Percentiles rank a stretch among this genome's conserved stretches.
These are phyloP conservation scores for Talaromyces piceae DNA, from an alignment of 2,329 filamentous ascomycete genomes.

Conservation along the genomic window DNA sequence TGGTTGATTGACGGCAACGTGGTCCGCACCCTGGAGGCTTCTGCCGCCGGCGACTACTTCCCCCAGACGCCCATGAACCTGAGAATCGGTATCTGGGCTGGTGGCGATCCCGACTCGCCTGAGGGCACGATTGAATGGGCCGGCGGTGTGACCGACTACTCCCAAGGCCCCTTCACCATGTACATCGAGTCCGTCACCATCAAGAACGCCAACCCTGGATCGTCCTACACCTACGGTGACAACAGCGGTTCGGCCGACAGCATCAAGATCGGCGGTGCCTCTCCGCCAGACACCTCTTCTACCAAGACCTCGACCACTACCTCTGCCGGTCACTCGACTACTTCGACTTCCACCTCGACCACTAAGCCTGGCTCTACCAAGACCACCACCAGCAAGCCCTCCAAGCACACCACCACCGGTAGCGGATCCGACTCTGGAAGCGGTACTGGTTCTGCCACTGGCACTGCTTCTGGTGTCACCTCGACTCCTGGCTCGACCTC, in stretches of 20 bases:
- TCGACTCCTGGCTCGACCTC: neutral
- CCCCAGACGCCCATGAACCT: conserved; percentile 69
- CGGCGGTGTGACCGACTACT: conserved; percentile 61
- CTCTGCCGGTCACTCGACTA: neutral
- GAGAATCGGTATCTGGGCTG: conserved; percentile 63
- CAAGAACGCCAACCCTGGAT: conserved; percentile 50
- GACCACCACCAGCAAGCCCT: neutral
- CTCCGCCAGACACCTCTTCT: conserved; percentile 14
- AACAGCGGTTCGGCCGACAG: conserved; percentile 55
- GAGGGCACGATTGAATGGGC: conserved; percentile 59
- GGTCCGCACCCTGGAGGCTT: conserved; percentile 55
- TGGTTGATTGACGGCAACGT: conserved; percentile 58
- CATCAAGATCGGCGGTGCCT: conserved; percentile 67
- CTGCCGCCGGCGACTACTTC: conserved; percentile 55
- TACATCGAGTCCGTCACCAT: conserved; percentile 57
- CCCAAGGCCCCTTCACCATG: conserved; percentile 63
- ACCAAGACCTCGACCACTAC: conserved; percentile 2
- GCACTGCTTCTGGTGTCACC: neutral
- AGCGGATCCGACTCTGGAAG: neutral
- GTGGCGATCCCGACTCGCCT: conserved; percentile 44
- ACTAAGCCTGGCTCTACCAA: neutral
- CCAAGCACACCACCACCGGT: neutral
- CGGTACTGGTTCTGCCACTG: neutral
- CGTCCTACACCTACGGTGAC: conserved; percentile 60
- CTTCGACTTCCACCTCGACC: neutral